phyloP scores from a whole-genome alignment of 2,329 filamentous ascomycete genomes.

The Calonectria pauciramosa region DNA sequence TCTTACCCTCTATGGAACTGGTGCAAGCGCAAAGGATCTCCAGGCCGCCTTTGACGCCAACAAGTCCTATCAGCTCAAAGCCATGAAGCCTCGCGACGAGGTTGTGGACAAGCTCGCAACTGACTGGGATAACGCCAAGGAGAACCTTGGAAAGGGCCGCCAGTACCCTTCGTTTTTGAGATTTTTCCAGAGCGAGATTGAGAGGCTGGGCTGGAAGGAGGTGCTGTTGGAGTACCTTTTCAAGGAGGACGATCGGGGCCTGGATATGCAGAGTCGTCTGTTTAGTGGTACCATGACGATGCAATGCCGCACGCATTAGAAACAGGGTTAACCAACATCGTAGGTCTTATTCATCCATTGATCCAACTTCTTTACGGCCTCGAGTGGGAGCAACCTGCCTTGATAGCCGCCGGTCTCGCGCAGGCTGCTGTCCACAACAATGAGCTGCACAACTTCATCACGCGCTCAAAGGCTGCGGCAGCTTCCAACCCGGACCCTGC shows the following conservation, averaged over 20 bases:
- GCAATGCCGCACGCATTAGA: neutral
- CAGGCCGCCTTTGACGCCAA: conserved; percentile 76
- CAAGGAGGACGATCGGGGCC: conserved; percentile 71
- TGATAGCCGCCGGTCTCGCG: conserved; percentile 85
- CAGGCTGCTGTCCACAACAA: conserved; percentile 79
- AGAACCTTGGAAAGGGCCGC: conserved; percentile 71
- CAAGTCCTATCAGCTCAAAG: conserved; percentile 73
- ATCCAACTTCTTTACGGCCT: conserved; percentile 90
- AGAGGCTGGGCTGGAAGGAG: conserved; percentile 69
- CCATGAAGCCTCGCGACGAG: conserved; percentile 59
- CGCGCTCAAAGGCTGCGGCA: conserved; percentile 63
- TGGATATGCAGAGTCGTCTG: conserved; percentile 78
- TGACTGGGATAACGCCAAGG: conserved; percentile 67
- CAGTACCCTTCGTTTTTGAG: conserved; percentile 81
- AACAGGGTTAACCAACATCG: neutral
- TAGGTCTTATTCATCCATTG: conserved; percentile 71
- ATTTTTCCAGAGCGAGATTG: conserved; percentile 84
- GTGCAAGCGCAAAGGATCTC: conserved; percentile 72
- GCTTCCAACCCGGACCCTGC: conserved; percentile 26
- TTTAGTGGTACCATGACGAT: conserved; percentile 63
- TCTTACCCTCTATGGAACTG: conserved; percentile 82
- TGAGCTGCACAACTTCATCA: conserved; percentile 68
- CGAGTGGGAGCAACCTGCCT: conserved; percentile 85
- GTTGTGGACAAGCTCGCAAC: conserved; percentile 67
- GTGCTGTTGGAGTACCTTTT: conserved; percentile 79